Conservation (phyloP, 2,329 filamentous ascomycete species). For the Sordariomycetes sp. region DNA sequence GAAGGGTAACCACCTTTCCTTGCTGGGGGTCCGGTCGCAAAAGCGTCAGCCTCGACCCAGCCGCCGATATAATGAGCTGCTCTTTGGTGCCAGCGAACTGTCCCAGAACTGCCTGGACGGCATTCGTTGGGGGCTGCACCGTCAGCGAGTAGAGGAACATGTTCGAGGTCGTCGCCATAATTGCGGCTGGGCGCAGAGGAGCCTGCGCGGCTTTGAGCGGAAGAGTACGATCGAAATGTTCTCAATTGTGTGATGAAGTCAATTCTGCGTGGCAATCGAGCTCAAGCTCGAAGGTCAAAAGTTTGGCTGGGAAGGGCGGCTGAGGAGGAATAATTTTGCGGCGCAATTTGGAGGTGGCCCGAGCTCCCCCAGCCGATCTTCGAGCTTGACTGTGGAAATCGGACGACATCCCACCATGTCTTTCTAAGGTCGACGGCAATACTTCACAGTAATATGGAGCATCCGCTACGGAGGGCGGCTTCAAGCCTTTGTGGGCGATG, state of each 20-base stretch:
- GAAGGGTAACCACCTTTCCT: constrained; percentile 75
- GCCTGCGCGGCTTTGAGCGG: constrained; percentile 34
- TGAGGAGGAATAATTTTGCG: constrained; percentile 26
- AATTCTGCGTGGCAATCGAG: too few species aligned
- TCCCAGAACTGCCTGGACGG: constrained; percentile 84
- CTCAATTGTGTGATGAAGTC: too few species aligned
- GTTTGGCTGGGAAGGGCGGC: constrained; percentile 15
- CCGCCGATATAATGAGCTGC: constrained; percentile 92
- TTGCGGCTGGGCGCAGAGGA: constrained; percentile 38
- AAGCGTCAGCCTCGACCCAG: constrained; percentile 81
- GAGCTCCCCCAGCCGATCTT: constrained; percentile 14
- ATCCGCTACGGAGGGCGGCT: constrained; percentile 27
- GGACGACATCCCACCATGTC: too few species aligned
- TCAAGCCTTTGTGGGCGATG: constrained; percentile 30
- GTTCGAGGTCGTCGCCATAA: constrained; percentile 94
- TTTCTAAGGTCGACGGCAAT: background rate
- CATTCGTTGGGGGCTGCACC: constrained; percentile 81
- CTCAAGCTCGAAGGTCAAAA: constrained; percentile 13
- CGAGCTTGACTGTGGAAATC: background rate
- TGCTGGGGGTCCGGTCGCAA: constrained; percentile 78
- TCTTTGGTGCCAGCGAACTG: constrained; percentile 96
- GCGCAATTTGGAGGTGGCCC: constrained; percentile 14
- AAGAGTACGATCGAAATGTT: too few species aligned
- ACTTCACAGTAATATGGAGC: constrained; percentile 23
- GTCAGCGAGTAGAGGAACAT: constrained; percentile 99